These are phyloP conservation scores for Trichosporon sp. DNA, from an alignment of 1,284 basidiomycete genomes.

Conservation along the genomic window DNA sequence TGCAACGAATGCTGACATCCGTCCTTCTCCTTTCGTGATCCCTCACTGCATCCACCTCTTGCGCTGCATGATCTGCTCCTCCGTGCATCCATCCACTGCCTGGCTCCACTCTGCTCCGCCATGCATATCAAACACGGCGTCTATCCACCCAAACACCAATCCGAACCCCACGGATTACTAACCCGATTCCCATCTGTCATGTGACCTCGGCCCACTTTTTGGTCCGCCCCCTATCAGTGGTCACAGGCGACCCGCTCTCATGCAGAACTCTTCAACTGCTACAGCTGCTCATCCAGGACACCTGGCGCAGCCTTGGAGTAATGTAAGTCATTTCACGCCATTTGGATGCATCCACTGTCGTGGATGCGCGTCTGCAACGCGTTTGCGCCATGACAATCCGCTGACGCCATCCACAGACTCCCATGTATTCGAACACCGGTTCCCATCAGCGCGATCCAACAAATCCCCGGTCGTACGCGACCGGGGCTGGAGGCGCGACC, in stretches of 20 bases:
- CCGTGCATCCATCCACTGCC: slow-evolving; percentile 18
- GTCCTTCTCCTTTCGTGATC: slow-evolving; percentile 5
- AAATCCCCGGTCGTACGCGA: slow-evolving; percentile 43
- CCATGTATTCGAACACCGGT: slow-evolving; percentile 39
- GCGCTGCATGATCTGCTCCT: slow-evolving; percentile 5
- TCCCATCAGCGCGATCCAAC: slow-evolving; percentile 40
- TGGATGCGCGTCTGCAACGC: slow-evolving; percentile 18
- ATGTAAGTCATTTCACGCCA: slow-evolving; percentile 24
- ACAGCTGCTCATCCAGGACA: slow-evolving; percentile 31
- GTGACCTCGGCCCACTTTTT: slow-evolving; percentile 20
- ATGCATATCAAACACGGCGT: slow-evolving; percentile 16
- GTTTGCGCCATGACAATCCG: slow-evolving; percentile 13
- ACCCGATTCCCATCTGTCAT: neutral
- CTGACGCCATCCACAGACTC: slow-evolving; percentile 17
- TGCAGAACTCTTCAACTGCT: slow-evolving; percentile 40
- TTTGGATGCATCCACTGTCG: neutral
- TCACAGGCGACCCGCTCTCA: slow-evolving; percentile 25
- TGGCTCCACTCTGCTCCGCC: neutral
- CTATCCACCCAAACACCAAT: neutral
- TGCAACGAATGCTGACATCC: slow-evolving; percentile 4
- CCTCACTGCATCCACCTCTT: slow-evolving; percentile 18
- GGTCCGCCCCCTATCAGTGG: slow-evolving; percentile 20
- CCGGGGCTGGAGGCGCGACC: slow-evolving; percentile 32
- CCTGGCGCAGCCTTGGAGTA: slow-evolving; percentile 38
- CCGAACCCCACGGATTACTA: slow-evolving; percentile 5